Evolutionary conservation across 768 basidiomycete genomes (phyloP).

Genomic region (Lyophyllum decastes): DNA sequence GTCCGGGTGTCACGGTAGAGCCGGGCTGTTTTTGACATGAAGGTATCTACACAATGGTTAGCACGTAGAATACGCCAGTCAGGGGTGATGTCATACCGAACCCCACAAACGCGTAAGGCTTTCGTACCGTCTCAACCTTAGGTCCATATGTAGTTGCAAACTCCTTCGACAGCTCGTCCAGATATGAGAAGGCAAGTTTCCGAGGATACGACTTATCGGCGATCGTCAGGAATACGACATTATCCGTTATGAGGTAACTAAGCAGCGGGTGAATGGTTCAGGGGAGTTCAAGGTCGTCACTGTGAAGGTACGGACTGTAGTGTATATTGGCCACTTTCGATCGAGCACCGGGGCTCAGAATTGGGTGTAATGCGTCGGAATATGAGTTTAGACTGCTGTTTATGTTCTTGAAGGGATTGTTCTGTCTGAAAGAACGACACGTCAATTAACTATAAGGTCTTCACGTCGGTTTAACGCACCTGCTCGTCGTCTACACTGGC

Average conservation of each 20-base stretch:
- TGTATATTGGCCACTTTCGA: slow-evolving; percentile 95
- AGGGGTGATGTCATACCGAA: slow-evolving; percentile 69
- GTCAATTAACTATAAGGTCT: slow-evolving; percentile 8
- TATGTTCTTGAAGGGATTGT: slow-evolving; percentile 92
- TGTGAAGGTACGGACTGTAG: slow-evolving; percentile 73
- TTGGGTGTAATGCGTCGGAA: slow-evolving; percentile 93
- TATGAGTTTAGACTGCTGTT: slow-evolving; percentile 96
- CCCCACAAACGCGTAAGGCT: slow-evolving; percentile 99
- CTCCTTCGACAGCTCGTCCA: slow-evolving; percentile 96
- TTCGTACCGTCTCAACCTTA: slow-evolving; percentile 88
- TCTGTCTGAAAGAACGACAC: slow-evolving; percentile 67
- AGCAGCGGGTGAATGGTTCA: slow-evolving; percentile 4
- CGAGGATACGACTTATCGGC: slow-evolving; percentile 96
- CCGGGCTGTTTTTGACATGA: slow-evolving; percentile 97
- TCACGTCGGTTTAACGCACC: slow-evolving; percentile 43
- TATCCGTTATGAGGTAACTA: slow-evolving; percentile 94
- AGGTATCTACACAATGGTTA: slow-evolving; percentile 69
- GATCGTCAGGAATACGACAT: slow-evolving; percentile 94
- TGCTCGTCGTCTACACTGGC: slow-evolving; percentile 98
- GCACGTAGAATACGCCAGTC: background rate
- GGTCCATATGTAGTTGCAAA: slow-evolving; percentile 91
- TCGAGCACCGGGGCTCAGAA: slow-evolving; percentile 93
- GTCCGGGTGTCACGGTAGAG: slow-evolving; percentile 94
- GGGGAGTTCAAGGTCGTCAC: slow-evolving; percentile 5
- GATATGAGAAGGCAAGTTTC: slow-evolving; percentile 95